Conservation (phyloP, 75 land plant genomes). For the Pinus tabuliformis region DNA sequence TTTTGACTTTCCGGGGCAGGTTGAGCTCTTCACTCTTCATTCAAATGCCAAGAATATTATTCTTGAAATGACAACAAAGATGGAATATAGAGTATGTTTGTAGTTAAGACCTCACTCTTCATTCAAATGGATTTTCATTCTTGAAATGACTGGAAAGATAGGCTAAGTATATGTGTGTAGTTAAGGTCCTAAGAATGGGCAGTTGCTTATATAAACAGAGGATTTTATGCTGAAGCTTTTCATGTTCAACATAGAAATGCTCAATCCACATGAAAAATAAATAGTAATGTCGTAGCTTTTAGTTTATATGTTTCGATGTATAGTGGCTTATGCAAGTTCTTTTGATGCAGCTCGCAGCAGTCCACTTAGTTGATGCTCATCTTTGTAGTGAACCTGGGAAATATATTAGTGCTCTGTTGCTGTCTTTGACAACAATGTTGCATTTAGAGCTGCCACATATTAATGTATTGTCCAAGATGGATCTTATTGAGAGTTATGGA, state of each 20-base stretch:
- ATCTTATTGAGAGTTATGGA: slow-evolving; percentile 69
- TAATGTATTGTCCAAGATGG: slow-evolving; percentile 86
- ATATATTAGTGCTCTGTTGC: slow-evolving; percentile 85
- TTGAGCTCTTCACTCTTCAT: slow-evolving; percentile 93
- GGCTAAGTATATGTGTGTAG: too few species aligned
- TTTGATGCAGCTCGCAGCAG: slow-evolving; percentile 82
- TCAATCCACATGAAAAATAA: background rate
- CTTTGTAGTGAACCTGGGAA: slow-evolving; percentile 99
- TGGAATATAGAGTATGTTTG: too few species aligned
- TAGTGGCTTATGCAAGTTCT: background rate
- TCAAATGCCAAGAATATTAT: slow-evolving; percentile 55
- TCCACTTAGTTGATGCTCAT: slow-evolving; percentile 97
- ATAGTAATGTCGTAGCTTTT: background rate
- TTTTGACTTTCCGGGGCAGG: slow-evolving; percentile 99
- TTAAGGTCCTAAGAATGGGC: background rate
- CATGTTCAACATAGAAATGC: background rate
- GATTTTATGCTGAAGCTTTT: background rate
- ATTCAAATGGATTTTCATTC: too few species aligned
- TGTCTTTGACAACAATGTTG: slow-evolving; percentile 90
- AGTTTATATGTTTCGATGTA: background rate
- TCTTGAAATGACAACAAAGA: too few species aligned
- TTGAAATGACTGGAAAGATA: too few species aligned
- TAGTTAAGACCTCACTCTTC: background rate
- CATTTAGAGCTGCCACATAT: slow-evolving; percentile 97
- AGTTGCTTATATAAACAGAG: background rate